These are phyloP conservation scores for Pyrenophora teres DNA, from an alignment of 2,329 filamentous ascomycete genomes.

Conservation along the genomic window DNA sequence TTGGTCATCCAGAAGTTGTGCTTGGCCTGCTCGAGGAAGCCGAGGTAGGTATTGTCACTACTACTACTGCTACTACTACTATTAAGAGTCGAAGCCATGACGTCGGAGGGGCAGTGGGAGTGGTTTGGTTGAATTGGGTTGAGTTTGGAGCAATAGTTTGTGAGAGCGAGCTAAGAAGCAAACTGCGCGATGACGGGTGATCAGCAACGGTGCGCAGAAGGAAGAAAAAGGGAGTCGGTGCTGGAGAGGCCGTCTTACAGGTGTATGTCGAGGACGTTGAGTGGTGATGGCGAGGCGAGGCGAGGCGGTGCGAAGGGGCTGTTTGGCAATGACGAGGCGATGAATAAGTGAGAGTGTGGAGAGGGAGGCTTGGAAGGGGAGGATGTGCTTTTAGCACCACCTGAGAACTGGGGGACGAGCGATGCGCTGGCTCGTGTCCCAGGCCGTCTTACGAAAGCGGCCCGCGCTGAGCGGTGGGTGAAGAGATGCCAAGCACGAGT, in stretches of 20 bases:
- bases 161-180: slow-evolving; percentile 18
- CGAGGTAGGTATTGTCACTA: slow-evolving; percentile 22
- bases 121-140: neutral
- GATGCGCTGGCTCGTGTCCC: slow-evolving; percentile 44
- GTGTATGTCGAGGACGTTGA: neutral
- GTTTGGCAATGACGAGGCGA: slow-evolving; percentile 31
- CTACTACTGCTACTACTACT: slow-evolving; percentile 23
- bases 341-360: slow-evolving; percentile 32
- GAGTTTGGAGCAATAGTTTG: too few relatives aligned
- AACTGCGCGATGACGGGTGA: slow-evolving; percentile 26
- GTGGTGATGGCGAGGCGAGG: too few relatives aligned
- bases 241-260: slow-evolving; percentile 21
- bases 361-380: slow-evolving; percentile 21
- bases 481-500: slow-evolving; percentile 26
- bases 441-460: slow-evolving; percentile 36
- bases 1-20: slow-evolving; percentile 44
- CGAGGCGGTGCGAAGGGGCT: slow-evolving; percentile 16
- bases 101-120: slow-evolving; percentile 3
- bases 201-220: slow-evolving; percentile 25
- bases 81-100: slow-evolving; percentile 35
- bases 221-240: slow-evolving; percentile 13
- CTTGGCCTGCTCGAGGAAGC: slow-evolving; percentile 44
- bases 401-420: slow-evolving; percentile 12
- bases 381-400: slow-evolving; percentile 35
- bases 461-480: slow-evolving; percentile 26